Conservation (phyloP, 2,329 filamentous ascomycete genomes). For the Hymenoscyphus occultus region DNA sequence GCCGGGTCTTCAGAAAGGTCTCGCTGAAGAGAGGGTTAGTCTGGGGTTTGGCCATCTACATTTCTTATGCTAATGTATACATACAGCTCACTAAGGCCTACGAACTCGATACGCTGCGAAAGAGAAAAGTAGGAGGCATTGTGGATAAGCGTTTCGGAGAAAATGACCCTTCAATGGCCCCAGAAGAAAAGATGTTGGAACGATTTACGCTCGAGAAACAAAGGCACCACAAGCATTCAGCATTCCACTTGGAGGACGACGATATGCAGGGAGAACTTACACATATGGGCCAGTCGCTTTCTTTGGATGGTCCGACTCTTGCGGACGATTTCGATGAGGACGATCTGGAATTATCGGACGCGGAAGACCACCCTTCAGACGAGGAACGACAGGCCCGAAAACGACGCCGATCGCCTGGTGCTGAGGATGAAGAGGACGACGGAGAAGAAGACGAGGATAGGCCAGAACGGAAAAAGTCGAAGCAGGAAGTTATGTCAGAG, state of each 20-base stretch:
- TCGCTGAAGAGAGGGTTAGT: slow-evolving; percentile 76
- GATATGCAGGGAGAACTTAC: slow-evolving; percentile 69
- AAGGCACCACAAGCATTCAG: slow-evolving; percentile 69
- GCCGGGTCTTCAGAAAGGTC: slow-evolving; percentile 79
- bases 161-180: slow-evolving; percentile 88
- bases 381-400: slow-evolving; percentile 55
- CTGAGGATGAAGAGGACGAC: slow-evolving; percentile 48
- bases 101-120: slow-evolving; percentile 69
- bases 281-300: slow-evolving; percentile 75
- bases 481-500: slow-evolving; percentile 97
- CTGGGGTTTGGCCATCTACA: not conserved
- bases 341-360: slow-evolving; percentile 58
- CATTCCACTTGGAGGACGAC: slow-evolving; percentile 90
- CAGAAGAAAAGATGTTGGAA: slow-evolving; percentile 88
- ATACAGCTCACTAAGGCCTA: slow-evolving; percentile 21
- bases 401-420: slow-evolving; percentile 51
- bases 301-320: slow-evolving; percentile 53
- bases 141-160: slow-evolving; percentile 93
- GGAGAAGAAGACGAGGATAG: slow-evolving; percentile 52
- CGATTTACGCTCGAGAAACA: slow-evolving; percentile 88
- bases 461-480: slow-evolving; percentile 86
- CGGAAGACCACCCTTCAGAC: slow-evolving; percentile 55
- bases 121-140: slow-evolving; percentile 89
- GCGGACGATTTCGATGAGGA: slow-evolving; percentile 78
- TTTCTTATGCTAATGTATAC: slow-evolving; percentile 18